These are phyloP conservation scores for Populus deltoides DNA, from an alignment of 345 rosid species.

Conservation along the genomic window DNA sequence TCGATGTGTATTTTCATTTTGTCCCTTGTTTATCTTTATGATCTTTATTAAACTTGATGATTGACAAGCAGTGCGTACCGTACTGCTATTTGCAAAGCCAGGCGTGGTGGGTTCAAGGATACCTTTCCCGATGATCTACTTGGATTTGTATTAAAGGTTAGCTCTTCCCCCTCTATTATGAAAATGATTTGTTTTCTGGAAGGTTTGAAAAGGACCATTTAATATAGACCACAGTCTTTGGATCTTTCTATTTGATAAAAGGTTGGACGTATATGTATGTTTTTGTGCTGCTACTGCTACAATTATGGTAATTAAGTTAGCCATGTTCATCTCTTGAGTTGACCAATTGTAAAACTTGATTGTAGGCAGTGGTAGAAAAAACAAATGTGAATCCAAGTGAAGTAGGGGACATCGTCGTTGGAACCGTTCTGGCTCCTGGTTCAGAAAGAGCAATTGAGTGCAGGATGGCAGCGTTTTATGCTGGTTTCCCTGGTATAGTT, in stretches of 20 bases:
- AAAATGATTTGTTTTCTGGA: background rate
- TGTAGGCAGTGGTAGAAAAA: conserved; percentile 71
- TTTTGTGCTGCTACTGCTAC: too few relatives aligned
- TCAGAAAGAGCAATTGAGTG: conserved; percentile 80
- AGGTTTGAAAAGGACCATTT: background rate
- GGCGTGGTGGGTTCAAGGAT: conserved; percentile 92
- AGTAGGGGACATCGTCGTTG: conserved; percentile 90
- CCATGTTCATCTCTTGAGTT: too few relatives aligned
- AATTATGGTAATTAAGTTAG: too few relatives aligned
- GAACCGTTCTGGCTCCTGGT: conserved; percentile 87
- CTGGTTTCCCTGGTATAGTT: conserved; percentile 79
- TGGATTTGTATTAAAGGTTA: conserved; percentile 76
- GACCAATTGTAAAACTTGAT: background rate
- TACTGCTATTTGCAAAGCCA: conserved; percentile 84
- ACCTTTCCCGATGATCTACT: conserved; percentile 83
- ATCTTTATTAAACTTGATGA: background rate
- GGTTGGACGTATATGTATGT: too few relatives aligned
- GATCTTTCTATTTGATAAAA: too few relatives aligned
- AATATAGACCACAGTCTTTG: background rate
- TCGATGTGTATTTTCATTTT: background rate
- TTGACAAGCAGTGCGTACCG: conserved; percentile 65
- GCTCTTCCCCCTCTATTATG: background rate
- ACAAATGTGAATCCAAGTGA: conserved; percentile 74
- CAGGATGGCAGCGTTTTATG: conserved; percentile 88
- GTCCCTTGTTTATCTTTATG: background rate